A percentile compares a stretch with the other conserved stretches of the same genome.
Conservation (phyloP, 176 grass and related monocot species). For the Zea luxurians region DNA sequence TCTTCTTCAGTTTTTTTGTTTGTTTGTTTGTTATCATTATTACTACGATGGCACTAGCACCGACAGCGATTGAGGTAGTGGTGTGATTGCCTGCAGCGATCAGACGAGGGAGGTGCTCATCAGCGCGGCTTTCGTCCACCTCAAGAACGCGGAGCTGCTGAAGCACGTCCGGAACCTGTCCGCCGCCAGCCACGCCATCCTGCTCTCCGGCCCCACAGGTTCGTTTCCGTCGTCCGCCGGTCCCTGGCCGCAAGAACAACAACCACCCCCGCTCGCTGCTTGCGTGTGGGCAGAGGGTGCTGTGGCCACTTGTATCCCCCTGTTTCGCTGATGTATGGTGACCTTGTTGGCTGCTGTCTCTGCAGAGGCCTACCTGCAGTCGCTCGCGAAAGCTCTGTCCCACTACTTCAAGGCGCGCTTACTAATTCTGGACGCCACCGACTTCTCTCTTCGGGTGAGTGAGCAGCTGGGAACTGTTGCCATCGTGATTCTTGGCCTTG, state of each 20-base stretch:
- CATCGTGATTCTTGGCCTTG: not conserved
- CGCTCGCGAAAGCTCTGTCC: conserved; percentile 75
- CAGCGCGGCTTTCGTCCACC: conserved; percentile 89
- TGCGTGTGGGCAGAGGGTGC: not conserved
- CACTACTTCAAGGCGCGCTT: conserved; percentile 70
- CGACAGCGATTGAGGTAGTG: conserved; percentile 2
- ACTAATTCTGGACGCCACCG: conserved; percentile 72
- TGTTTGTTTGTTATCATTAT: not conserved
- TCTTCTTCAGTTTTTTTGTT: not conserved
- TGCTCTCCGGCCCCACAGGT: conserved; percentile 91
- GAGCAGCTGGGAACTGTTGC: not conserved
- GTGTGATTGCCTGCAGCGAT: conserved; percentile 52
- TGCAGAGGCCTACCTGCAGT: conserved; percentile 87
- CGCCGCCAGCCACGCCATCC: conserved; percentile 74
- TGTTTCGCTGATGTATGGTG: not conserved
- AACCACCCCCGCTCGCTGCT: not conserved
- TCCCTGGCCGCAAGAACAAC: too few relatives aligned
- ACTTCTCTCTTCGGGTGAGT: conserved; percentile 77
- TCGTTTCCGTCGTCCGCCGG: not conserved
- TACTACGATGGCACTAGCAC: not conserved
- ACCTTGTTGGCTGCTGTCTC: not conserved
- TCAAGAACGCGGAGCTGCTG: conserved; percentile 68
- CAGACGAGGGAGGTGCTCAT: conserved; percentile 74
- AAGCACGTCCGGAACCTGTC: conserved; percentile 90
- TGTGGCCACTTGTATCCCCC: not conserved